Base-by-base conservation (phyloP, 1,139 yeast species). In the Kurtzmaniella quercitrusa region DNA sequence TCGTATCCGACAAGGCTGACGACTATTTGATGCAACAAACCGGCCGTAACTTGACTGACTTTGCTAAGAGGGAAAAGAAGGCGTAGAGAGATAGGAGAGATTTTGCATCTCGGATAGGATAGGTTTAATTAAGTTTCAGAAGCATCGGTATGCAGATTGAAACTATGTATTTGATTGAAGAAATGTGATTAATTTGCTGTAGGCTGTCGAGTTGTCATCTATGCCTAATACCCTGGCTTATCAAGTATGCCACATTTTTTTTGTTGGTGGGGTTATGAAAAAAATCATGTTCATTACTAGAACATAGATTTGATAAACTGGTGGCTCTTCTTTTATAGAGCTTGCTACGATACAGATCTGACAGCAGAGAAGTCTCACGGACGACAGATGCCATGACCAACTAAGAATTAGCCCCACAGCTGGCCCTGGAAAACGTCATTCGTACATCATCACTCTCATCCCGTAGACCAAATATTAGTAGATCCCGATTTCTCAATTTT, bases 21-120 rank as follows among this genome's bases (percentile, higher is more conserved):
- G 63, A 66, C 46, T 47, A 47, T 41, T 54, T 70, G 41, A 67
- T 66, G 49, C 66, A 68, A 25, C 67, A 64, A 46, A 65, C 70
- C 10, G 68, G 68, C 7, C 57, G 69, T 45, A 65, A 60, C 41
- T 43, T 62, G 21, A 50, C 50, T 29, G 68, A 63, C 34, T 54
- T 57, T 43, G 50, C 50, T 12, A 55, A 50, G 43, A 45, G 44
- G 11, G 38, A 34, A 18, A 34, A 34, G 23, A 18, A 12, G 9
- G n/a, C 15, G 12, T 34, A 34, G 25, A 33, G 15, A 33, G 16
- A 31, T 8, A 31, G 6, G 16, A 31, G 12, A 10, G 19, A 14
- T 33, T 10, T 11, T 8, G 19, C 12, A 27, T 7, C 14, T 8
- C 7, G 10, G 10, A 27, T 7, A 27, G 14, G 5, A 6, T 7